phyloP scores from a whole-genome alignment of 129 eudicot genomes.

The Glebionis coronaria region DNA sequence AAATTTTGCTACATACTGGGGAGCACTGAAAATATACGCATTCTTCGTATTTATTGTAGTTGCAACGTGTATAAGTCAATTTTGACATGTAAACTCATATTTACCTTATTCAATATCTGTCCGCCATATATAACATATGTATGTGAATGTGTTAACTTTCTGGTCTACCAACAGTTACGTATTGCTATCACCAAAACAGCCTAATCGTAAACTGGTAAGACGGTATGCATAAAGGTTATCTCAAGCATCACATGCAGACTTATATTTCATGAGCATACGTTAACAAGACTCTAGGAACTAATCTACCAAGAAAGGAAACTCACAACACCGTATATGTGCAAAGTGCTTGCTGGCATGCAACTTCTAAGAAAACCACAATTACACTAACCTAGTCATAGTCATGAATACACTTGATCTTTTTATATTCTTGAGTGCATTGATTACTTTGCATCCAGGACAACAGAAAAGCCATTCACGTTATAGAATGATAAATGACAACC shows the following conservation, averaged over 20 bases:
- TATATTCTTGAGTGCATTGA: neutral
- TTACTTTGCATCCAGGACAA: constrained; percentile 11
- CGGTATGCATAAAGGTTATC: neutral
- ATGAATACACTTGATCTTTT: neutral
- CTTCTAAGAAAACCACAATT: constrained; percentile 1
- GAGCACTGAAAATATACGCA: too few species aligned
- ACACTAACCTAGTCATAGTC: constrained; percentile 9
- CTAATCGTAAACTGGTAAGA: neutral
- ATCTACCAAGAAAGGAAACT: neutral
- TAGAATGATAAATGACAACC: neutral
- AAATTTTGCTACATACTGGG: too few species aligned
- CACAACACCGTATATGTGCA: neutral
- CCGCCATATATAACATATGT: neutral
- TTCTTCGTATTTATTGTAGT: neutral
- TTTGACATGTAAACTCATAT: neutral
- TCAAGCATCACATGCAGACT: neutral
- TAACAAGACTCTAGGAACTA: neutral
- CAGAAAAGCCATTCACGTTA: neutral
- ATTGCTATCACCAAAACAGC: neutral
- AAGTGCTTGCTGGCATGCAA: constrained; percentile 12
- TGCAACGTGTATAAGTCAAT: neutral
- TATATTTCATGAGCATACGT: constrained; percentile 2
- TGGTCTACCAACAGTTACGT: neutral
- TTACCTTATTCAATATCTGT: neutral
- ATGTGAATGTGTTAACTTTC: neutral